Percentiles rank a stretch among this genome's conserved stretches.
These are phyloP conservation scores for Ascochyta rabiei DNA, from an alignment of 2,329 filamentous ascomycete species.

Conservation along the genomic window DNA sequence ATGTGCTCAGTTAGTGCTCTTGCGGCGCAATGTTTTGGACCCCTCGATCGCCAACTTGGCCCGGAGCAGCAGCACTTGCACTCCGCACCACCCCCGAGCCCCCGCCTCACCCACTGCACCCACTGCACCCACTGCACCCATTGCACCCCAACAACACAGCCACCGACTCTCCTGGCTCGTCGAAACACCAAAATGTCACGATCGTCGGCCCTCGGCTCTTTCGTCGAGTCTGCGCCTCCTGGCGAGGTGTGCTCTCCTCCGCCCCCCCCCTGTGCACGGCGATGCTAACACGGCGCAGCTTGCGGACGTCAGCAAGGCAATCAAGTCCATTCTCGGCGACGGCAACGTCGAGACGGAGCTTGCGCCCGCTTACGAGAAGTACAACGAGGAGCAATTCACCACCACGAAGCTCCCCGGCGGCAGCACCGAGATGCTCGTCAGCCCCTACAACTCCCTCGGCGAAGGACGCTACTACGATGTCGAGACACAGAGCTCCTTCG, in stretches of 20 bases:
- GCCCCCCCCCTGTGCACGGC: neutral
- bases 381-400: slow-evolving; percentile 93
- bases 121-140: no score
- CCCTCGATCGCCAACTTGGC: slow-evolving; percentile 30
- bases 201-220: slow-evolving; percentile 64
- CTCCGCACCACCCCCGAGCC: slow-evolving; percentile 26
- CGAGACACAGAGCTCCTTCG: slow-evolving; percentile 85
- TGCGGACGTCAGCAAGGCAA: slow-evolving; percentile 87
- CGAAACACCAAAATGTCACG: slow-evolving; percentile 39
- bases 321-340: slow-evolving; percentile 81
- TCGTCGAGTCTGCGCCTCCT: slow-evolving; percentile 91
- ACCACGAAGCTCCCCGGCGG: slow-evolving; percentile 89
- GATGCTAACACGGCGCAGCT: slow-evolving; percentile 62
- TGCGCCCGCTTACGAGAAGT: slow-evolving; percentile 84
- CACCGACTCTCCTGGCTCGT: neutral
- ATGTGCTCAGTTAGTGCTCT: slow-evolving; percentile 7
- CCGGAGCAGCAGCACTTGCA: slow-evolving; percentile 15
- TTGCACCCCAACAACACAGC: slow-evolving; percentile 10
- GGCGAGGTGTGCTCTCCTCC: slow-evolving; percentile 75
- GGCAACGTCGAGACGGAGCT: slow-evolving; percentile 73
- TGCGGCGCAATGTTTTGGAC: slow-evolving; percentile 20
- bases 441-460: slow-evolving; percentile 81
- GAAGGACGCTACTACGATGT: slow-evolving; percentile 87
- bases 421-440: slow-evolving; percentile 80
- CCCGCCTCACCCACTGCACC: neutral